Percentiles rank a stretch among this genome's conserved stretches.
Evolutionary conservation across 345 rosid species (phyloP).

Genomic region (Anastatica hierochuntica): DNA sequence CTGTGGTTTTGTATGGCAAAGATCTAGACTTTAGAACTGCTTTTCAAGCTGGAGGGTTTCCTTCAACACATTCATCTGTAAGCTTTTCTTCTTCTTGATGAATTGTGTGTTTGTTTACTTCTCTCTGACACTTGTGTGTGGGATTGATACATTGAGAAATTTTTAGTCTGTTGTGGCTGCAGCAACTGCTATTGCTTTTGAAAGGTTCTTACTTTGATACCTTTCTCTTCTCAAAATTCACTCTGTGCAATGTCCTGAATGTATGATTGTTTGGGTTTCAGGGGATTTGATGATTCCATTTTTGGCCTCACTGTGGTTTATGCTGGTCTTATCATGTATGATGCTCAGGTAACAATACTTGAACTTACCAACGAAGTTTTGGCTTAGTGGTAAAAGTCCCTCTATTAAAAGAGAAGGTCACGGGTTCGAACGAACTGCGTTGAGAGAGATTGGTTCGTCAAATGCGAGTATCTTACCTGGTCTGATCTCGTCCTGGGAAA

Average conservation of each 20-base stretch:
- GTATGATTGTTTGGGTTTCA: constrained; percentile 21
- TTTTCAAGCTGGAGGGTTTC: constrained; percentile 81
- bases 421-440: too few relatives aligned
- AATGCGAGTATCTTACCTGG: too few relatives aligned
- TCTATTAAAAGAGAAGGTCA: too few relatives aligned
- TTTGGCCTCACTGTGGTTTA: constrained; percentile 68
- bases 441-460: too few relatives aligned
- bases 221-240: neutral
- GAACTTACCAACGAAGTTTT: constrained; percentile 2
- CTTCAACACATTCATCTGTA: constrained; percentile 73
- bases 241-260: too few relatives aligned
- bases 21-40: constrained; percentile 48
- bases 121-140: constrained; percentile 3
- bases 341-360: constrained; percentile 53
- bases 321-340: constrained; percentile 86
- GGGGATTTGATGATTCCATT: constrained; percentile 83
- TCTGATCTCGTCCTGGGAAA: too few relatives aligned
- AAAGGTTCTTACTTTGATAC: constrained; percentile 39
- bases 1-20: constrained; percentile 43
- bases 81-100: neutral
- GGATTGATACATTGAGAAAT: constrained; percentile 5
- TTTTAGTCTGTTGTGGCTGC: constrained; percentile 71
- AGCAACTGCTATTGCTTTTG: constrained; percentile 75
- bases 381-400: too few relatives aligned
- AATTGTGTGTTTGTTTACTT: neutral